These are phyloP conservation scores for Theileria equi DNA, from an alignment of 169 alveolate species.

Conservation along the genomic window DNA sequence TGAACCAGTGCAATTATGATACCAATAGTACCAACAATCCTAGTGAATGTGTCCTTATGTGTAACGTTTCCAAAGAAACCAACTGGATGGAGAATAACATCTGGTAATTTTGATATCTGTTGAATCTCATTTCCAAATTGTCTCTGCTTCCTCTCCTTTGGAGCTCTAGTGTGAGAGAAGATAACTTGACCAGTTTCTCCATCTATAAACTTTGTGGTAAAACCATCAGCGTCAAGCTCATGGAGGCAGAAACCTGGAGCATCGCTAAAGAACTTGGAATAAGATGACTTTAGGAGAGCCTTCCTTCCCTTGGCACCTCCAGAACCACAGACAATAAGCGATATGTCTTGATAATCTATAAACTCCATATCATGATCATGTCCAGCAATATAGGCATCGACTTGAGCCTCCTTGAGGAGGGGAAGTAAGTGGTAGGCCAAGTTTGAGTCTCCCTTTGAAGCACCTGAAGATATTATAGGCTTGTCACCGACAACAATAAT, in stretches of 20 bases:
- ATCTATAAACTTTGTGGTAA: conserved; percentile 74
- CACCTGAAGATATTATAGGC: conserved; percentile 86
- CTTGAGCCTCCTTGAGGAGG: conserved; percentile 81
- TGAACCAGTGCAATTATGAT: conserved; percentile 69
- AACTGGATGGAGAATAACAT: conserved; percentile 69
- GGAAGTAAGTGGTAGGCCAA: conserved; percentile 80
- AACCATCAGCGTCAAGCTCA: conserved; percentile 74
- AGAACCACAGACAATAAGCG: conserved; percentile 82
- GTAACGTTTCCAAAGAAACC: conserved; percentile 76
- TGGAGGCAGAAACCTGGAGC: conserved; percentile 81
- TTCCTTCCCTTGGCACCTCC: conserved; percentile 70
- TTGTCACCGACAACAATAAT: conserved; percentile 86
- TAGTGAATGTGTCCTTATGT: conserved; percentile 78
- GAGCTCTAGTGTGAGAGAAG: conserved; percentile 69
- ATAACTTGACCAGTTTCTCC: conserved; percentile 76
- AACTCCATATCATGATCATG: conserved; percentile 84
- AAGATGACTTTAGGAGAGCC: conserved; percentile 55
- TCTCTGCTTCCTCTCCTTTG: conserved; percentile 65
- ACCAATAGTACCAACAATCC: conserved; percentile 81
- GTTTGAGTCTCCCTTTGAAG: conserved; percentile 82
- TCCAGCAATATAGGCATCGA: conserved; percentile 87
- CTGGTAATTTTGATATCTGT: conserved; percentile 70
- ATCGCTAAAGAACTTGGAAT: conserved; percentile 73
- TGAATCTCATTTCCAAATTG: conserved; percentile 67
- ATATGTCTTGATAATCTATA: conserved; percentile 44